Percentiles rank a stretch among this genome's conserved stretches.
phyloP scores from a whole-genome alignment of 768 basidiomycete species.

The Lyophyllum semitale region DNA sequence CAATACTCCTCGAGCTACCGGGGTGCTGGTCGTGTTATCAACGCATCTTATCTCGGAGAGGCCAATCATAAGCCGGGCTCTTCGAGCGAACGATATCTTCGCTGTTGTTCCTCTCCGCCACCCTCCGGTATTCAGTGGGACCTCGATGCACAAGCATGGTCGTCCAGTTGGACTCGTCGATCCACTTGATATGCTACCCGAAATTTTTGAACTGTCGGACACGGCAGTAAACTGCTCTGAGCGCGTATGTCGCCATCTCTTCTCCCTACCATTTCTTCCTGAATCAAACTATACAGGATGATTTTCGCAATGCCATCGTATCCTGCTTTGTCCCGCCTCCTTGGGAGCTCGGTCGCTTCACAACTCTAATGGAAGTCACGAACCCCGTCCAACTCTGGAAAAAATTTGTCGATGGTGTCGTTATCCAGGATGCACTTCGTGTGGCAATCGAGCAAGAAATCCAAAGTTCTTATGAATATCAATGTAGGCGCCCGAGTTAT shows the following conservation, averaged over 20 bases:
- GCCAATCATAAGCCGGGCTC: conserved; percentile 30
- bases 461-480: conserved; percentile 44
- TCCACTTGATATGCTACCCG: conserved; percentile 58
- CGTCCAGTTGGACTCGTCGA: conserved; percentile 49
- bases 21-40: conserved; percentile 41
- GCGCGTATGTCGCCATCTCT: conserved; percentile 7
- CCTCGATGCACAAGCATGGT: conserved; percentile 33
- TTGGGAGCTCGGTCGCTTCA: conserved; percentile 38
- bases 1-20: conserved; percentile 24
- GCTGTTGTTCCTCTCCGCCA: conserved; percentile 49
- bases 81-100: conserved; percentile 44
- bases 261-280: not conserved
- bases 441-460: conserved; percentile 42
- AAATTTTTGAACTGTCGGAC: conserved; percentile 37
- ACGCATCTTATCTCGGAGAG: conserved; percentile 35
- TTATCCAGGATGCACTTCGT: conserved; percentile 32
- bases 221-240: conserved; percentile 5
- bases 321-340: conserved; percentile 33
- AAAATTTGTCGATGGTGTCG: conserved; percentile 40
- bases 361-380: conserved; percentile 23
- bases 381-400: conserved; percentile 42
- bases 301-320: conserved; percentile 29
- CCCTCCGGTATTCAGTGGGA: conserved; percentile 41
- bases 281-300: conserved; percentile 16
- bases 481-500: conserved; percentile 31